Percentiles rank a stretch among this genome's conserved stretches.
phyloP scores from a whole-genome alignment of 129 eudicot species.

The Centrapalus pauciflorus region DNA sequence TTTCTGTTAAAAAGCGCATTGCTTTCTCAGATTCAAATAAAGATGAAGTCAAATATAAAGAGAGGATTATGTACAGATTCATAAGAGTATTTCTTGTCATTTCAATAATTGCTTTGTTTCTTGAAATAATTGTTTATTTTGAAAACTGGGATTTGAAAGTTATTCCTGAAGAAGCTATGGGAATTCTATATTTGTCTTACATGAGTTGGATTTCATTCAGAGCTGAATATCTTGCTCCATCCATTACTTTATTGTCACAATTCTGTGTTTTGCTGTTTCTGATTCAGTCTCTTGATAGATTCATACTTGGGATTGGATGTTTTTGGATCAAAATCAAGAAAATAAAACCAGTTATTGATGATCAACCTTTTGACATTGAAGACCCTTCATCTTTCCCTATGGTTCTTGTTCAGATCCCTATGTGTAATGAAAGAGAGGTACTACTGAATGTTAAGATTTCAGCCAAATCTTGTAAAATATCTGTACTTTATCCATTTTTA shows the following conservation, averaged over 20 bases:
- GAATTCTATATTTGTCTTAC: constrained; percentile 50
- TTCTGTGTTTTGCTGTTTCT: constrained; percentile 75
- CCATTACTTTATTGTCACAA: constrained; percentile 39
- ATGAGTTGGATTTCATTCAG: constrained; percentile 72
- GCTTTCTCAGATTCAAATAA: constrained; percentile 49
- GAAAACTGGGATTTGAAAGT: constrained; percentile 66
- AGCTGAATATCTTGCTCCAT: constrained; percentile 72
- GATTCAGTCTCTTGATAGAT: constrained; percentile 83
- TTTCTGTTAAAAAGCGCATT: constrained; percentile 50
- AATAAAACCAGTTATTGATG: constrained; percentile 53
- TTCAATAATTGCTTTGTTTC: constrained; percentile 50
- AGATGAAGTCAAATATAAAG: constrained; percentile 64
- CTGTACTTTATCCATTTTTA: background rate
- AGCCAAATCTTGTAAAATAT: background rate
- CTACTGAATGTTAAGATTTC: background rate
- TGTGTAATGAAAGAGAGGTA: constrained; percentile 96
- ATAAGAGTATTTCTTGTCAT: constrained; percentile 62
- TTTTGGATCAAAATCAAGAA: constrained; percentile 78
- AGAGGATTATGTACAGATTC: constrained; percentile 59
- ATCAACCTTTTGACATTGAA: constrained; percentile 48
- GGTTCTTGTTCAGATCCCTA: constrained; percentile 98
- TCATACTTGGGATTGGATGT: constrained; percentile 67
- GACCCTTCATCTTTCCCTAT: constrained; percentile 61
- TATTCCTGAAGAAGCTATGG: constrained; percentile 55
- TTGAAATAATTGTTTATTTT: constrained; percentile 74